These are phyloP conservation scores for Dispira simplex DNA, from an alignment of 192 early-diverging fungal genomes.

Conservation along the genomic window DNA sequence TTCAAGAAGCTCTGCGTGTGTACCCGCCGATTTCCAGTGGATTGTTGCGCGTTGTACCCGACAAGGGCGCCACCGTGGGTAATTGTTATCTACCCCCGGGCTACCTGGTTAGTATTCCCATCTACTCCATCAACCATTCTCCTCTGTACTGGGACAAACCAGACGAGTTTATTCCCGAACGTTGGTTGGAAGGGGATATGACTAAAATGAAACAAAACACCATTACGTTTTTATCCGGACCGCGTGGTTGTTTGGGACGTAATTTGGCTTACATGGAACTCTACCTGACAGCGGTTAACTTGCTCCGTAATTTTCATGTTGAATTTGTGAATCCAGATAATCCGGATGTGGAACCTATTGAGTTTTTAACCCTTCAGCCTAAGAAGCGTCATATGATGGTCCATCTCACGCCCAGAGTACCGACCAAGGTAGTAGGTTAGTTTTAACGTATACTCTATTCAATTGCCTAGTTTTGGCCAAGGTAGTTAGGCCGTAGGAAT, in stretches of 20 bases:
- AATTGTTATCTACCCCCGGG: slow-evolving; percentile 21
- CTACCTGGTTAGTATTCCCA: slow-evolving; percentile 10
- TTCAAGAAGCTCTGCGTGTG: slow-evolving; percentile 24
- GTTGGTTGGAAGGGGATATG: slow-evolving; percentile 13
- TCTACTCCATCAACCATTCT: slow-evolving; percentile 18
- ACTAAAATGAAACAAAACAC: slow-evolving; percentile 11
- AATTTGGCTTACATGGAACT: slow-evolving; percentile 20
- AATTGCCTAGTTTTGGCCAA: too few species aligned
- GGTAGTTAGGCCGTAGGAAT: too few species aligned
- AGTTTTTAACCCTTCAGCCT: not conserved
- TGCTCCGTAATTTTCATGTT: slow-evolving; percentile 19
- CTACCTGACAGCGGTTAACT: slow-evolving; percentile 15
- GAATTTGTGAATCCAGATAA: not conserved
- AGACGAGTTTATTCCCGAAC: slow-evolving; percentile 19
- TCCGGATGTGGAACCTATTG: not conserved
- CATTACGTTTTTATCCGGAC: slow-evolving; percentile 20
- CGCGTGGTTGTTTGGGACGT: slow-evolving; percentile 20
- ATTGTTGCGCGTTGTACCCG: slow-evolving; percentile 17
- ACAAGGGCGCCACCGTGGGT: slow-evolving; percentile 16
- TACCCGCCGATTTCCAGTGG: slow-evolving; percentile 14
- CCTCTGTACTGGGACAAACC: slow-evolving; percentile 13
- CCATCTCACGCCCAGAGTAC: not conserved
- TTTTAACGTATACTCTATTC: too few species aligned
- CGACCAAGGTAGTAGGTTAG: too few species aligned
- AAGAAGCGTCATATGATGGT: not conserved